Evolutionary conservation across 2,329 filamentous ascomycete species (phyloP), one percentile per base, ranked within the genome.

Genomic region (Cordyceps militaris): DNA sequence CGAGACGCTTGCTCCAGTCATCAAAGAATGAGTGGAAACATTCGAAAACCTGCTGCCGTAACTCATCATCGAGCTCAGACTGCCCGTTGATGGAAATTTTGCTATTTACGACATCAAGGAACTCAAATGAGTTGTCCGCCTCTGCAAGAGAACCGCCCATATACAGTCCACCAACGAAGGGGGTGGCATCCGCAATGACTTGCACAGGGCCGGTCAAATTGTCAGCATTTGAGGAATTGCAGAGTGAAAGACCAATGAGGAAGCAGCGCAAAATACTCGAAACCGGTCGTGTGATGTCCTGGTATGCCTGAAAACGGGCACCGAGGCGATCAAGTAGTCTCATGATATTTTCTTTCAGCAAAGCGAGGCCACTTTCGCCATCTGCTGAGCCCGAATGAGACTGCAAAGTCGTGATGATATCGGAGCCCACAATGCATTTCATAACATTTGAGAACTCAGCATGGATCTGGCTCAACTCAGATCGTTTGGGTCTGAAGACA

Each of bases 401-500:
- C 36, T 64, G 62, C 32, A 69, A 66, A 0, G 72, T 71, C 0
- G 67, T 65, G 36, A 73, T 69, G 21, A 81, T 66, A 32, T 79
- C 71, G 55, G 74, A 72, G 19, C 77, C 75, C 23, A 85, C 73
- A 16, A 87, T 73, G n/a, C 81, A 77, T 60, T 85, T 87, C 42
- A 95, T 73, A 26, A 95, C 73, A 61, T 89, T 92, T 54, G 80
- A 82, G 65, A 97, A 93, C 64, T 97, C 91, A 9, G 87, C 87
- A 64, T 97, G 91, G 4, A 97, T 74, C 44, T 86, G 76, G 56
- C 79, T 74, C 11, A 96, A 77, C 63, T 89, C 82, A 0, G 88
- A 91, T 1, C 73, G 70, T 13, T 78, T 72, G 0, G 91, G 91
- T 26, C 93, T 81, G 66, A 86, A 91, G 21, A 96, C 84, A 14